phyloP scores from a whole-genome alignment of 1,284 basidiomycete genomes.

The Ceratobasidium sp. region DNA sequence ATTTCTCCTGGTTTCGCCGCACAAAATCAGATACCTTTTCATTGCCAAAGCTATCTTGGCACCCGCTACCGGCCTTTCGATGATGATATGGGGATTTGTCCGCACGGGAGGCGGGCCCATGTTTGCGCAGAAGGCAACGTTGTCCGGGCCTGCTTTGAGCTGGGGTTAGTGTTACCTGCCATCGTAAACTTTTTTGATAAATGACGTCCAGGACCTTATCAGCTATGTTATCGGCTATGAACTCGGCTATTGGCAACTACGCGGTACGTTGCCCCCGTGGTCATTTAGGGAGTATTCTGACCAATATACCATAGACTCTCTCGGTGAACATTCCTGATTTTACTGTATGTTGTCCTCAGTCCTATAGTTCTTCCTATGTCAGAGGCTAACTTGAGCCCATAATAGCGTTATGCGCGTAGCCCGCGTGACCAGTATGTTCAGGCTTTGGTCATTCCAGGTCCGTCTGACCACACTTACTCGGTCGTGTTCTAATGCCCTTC shows the following conservation, averaged over 20 bases:
- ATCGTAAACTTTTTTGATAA: background rate
- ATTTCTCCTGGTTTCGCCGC: conserved; percentile 81
- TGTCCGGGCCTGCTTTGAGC: conserved; percentile 67
- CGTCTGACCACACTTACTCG: background rate
- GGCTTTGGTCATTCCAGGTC: conserved; percentile 28
- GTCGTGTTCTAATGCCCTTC: conserved; percentile 30
- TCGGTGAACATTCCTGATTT: conserved; percentile 81
- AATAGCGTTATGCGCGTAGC: conserved; percentile 39
- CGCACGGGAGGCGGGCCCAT: conserved; percentile 67
- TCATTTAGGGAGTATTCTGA: conserved; percentile 54
- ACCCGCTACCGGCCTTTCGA: conserved; percentile 75
- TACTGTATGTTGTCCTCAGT: conserved; percentile 47
- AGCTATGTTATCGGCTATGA: conserved; percentile 76
- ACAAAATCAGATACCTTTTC: conserved; percentile 80
- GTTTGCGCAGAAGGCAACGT: conserved; percentile 61
- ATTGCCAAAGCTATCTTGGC: conserved; percentile 71
- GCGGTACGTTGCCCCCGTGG: conserved; percentile 56
- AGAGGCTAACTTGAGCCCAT: background rate
- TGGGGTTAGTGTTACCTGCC: conserved; percentile 62
- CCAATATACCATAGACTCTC: conserved; percentile 53
- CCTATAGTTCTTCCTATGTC: background rate
- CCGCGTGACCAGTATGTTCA: conserved; percentile 40
- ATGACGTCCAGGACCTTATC: background rate
- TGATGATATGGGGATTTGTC: conserved; percentile 80
- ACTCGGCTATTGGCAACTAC: conserved; percentile 76